Base-by-base conservation (phyloP, 371 early-diverging fungal genomes). In the Mortierella sp. region DNA sequence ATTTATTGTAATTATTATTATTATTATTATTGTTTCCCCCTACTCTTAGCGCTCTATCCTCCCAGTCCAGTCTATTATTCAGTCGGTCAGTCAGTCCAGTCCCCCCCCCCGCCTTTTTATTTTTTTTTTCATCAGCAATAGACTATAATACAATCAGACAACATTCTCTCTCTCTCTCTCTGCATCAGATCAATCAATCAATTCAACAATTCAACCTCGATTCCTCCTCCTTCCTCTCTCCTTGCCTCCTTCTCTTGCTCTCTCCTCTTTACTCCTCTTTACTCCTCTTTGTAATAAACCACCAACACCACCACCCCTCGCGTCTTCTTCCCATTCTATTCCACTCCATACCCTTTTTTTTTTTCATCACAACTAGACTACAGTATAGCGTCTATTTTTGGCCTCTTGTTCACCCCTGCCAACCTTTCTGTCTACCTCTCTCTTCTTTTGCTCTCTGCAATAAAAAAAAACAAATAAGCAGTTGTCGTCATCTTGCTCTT, bases 311-410 rank as follows among this genome's bases (percentile, higher is more conserved):
- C 51, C 10, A 51, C 45, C 61, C 60, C 47, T 68, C 30, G 10
- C 68, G 18, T 47, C 16, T 35, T 14, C 30, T 26, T 26, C 58
- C n/a, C n/a, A 14, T 20, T 54, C 54, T 22, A 22, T 9, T 37
- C 65, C 24, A 65, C 54, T 40, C 49, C 54, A 37, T 43, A 40
- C 62, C 62, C 62, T 62, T 22, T 62, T 62, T 61, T 18, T 22
- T 61, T 61, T n/a, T 14, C 26, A 40, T 35, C 43, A 62, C 11
- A 47, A 18, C n/a, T 5, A 51, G 18, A 35, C 14, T 20, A 47
- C 20, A 47, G 18, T 4, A 18, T 5, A 18, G 11, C 9, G 18
- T 55, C 55, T 55, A 55, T 55, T 55, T 55, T 55, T 55, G 28
- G 24, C 14, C 30, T 55, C 11, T 55, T 28, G 24, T 55, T 55